Percentiles rank a stretch among this genome's conserved stretches.
Conservation (phyloP, 169 alveolate genomes). For the Plasmodium sp. region DNA sequence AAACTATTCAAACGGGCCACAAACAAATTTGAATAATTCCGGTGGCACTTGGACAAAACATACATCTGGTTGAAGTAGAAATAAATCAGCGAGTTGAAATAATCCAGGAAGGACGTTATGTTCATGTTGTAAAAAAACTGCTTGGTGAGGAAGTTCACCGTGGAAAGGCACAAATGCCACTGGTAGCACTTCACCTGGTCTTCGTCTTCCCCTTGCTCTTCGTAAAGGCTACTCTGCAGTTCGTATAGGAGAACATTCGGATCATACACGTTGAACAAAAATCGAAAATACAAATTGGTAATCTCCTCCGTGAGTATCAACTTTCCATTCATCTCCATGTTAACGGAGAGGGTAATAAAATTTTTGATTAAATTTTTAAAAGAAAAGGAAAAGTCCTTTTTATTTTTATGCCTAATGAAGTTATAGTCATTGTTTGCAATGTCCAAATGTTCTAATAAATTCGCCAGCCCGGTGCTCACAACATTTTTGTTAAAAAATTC, state of each 20-base stretch:
- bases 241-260: background rate
- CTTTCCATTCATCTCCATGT: conserved; percentile 29
- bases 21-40: conserved; percentile 23
- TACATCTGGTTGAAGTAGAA: conserved; percentile 44
- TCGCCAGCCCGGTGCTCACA: background rate
- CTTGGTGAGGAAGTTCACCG: conserved; percentile 36
- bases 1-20: conserved; percentile 6
- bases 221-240: background rate
- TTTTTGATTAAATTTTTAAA: conserved; percentile 35
- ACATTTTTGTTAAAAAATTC: background rate
- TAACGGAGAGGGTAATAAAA: conserved; percentile 2
- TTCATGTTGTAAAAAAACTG: conserved; percentile 59
- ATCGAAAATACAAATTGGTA: conserved; percentile 1
- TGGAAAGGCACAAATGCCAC: background rate
- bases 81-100: conserved; percentile 37
- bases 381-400: background rate
- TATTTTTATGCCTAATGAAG: background rate
- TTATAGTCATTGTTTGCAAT: conserved; percentile 1
- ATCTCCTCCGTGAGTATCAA: background rate
- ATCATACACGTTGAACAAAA: conserved; percentile 3
- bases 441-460: conserved; percentile 1
- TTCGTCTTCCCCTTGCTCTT: background rate
- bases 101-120: conserved; percentile 34
- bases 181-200: background rate
- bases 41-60: background rate